Evolutionary conservation across 495 filamentous ascomycete species (phyloP), one percentile per base, ranked within the genome.

Genomic region (Daldinia childiae): DNA sequence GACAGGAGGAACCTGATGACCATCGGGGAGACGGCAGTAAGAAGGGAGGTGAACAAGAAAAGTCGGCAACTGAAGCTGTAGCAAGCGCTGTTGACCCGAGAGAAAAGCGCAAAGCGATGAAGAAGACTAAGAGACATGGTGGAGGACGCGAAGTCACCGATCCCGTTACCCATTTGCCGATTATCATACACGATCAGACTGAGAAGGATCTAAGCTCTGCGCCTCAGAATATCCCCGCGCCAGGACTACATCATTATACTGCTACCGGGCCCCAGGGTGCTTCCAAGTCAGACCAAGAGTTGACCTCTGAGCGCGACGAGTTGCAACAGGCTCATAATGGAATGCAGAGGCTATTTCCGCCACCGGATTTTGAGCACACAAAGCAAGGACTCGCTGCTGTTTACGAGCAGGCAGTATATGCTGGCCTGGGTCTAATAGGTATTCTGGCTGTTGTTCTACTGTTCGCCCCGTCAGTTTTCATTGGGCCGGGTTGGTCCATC

Each of bases 381-480:
- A 80, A 81, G 67, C 76, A 83, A 4, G 80, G 86, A 69, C 76
- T 91, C 43, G 77, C 80, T 5, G 62, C 59, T 34, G 76, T 83
- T 6, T 88, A 86, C 66, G 74, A 80, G 39, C 74, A 77, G 55
- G 84, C 85, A 0, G 55, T 88, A 30, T 79, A 75, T 32, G 58
- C 77, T 45, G 85, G 85, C 2, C 54, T 87, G 34, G 78, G 71
- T 14, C 64, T 76, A 17, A 75, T 83, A 11, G 71, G 77, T 14
- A 58, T 78, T 6, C 68, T 82, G 8, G 74, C 63, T 4, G 54
- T 62, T 17, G 29, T 54, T 36, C 29, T 71, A 12, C 52, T 76
- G 17, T 32, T 94, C 73, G 88, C 93, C 65, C 92, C 93, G 1
- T 91, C 91, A 0, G 90, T 91, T 0, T 89, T 90, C 1, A 77